phyloP scores from a whole-genome alignment of 2,329 filamentous ascomycete species.

The Cercospora nicotianae region DNA sequence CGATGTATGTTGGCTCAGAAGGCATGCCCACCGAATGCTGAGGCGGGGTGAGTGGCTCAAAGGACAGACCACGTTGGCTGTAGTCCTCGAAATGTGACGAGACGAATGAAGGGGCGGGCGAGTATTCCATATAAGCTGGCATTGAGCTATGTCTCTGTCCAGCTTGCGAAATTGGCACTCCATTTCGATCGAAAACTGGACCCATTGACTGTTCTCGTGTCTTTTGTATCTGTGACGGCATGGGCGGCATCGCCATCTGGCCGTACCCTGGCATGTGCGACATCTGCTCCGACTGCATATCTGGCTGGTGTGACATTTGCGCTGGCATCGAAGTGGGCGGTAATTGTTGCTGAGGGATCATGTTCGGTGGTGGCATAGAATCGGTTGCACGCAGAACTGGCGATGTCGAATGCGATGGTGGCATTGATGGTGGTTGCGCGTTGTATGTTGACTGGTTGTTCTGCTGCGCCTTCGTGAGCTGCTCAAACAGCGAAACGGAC shows the following conservation, averaged over 20 bases:
- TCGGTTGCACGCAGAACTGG: slow-evolving; percentile 89
- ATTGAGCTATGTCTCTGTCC: slow-evolving; percentile 97
- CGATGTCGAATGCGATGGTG: slow-evolving; percentile 77
- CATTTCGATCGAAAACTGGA: slow-evolving; percentile 82
- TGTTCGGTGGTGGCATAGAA: slow-evolving; percentile 87
- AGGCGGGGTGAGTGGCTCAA: slow-evolving; percentile 93
- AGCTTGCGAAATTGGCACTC: slow-evolving; percentile 75
- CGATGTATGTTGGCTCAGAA: slow-evolving; percentile 92
- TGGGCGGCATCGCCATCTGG: slow-evolving; percentile 70
- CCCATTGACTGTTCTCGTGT: slow-evolving; percentile 77
- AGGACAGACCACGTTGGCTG: slow-evolving; percentile 92
- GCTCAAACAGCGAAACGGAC: slow-evolving; percentile 97
- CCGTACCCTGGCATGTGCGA: slow-evolving; percentile 69
- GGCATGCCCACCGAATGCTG: slow-evolving; percentile 84
- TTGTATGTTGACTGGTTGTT: slow-evolving; percentile 93
- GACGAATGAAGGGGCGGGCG: slow-evolving; percentile 93
- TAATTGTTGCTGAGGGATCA: slow-evolving; percentile 59
- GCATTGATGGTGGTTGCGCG: slow-evolving; percentile 37
- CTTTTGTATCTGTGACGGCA: slow-evolving; percentile 75
- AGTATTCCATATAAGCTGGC: slow-evolving; percentile 98
- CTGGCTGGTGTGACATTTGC: slow-evolving; percentile 37
- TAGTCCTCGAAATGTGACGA: slow-evolving; percentile 99
- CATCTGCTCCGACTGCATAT: slow-evolving; percentile 59
- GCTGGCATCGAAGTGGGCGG: slow-evolving; percentile 35
- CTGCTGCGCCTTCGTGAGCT: slow-evolving; percentile 98